Conservation (phyloP, 176 grass and related monocot genomes). For the Cocos nucifera region DNA sequence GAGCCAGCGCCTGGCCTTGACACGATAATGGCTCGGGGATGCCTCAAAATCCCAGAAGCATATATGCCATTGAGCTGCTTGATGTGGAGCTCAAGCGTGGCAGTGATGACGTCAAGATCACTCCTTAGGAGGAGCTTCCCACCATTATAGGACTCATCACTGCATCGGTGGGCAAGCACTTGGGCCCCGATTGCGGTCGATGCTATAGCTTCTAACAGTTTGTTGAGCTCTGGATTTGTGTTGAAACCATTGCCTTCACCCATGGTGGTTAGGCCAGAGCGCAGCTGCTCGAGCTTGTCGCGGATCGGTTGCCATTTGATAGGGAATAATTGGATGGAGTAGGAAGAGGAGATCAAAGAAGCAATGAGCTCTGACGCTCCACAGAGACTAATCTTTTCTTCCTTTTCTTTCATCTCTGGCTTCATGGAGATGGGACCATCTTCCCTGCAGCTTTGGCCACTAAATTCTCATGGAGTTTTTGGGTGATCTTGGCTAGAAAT, state of each 20-base stretch:
- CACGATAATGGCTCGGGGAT: constrained; percentile 42
- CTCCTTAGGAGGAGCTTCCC: constrained; percentile 84
- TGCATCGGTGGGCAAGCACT: constrained; percentile 45
- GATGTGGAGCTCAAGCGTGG: constrained; percentile 38
- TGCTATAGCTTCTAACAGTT: constrained; percentile 28
- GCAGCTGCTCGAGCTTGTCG: constrained; percentile 52
- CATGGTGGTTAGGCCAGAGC: constrained; percentile 21
- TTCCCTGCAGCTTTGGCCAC: neutral
- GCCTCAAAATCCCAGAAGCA: constrained; percentile 37
- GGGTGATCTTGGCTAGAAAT: too few species aligned
- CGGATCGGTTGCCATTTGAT: constrained; percentile 66
- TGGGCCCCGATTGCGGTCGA: constrained; percentile 16
- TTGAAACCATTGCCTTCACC: neutral
- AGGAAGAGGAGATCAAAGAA: constrained; percentile 31
- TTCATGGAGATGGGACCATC: neutral
- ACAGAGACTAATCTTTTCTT: neutral
- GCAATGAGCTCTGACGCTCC: constrained; percentile 24
- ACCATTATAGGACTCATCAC: constrained; percentile 44
- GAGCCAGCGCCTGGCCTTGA: constrained; percentile 44
- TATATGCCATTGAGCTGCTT: constrained; percentile 42
- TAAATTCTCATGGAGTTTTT: too few species aligned
- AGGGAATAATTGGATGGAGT: constrained; percentile 52
- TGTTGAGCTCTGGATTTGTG: constrained; percentile 11
- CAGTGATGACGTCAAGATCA: constrained; percentile 54
- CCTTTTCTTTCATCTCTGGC: constrained; percentile 10